Conservation (phyloP, 495 filamentous ascomycete species). For the Daldinia concentrica region DNA sequence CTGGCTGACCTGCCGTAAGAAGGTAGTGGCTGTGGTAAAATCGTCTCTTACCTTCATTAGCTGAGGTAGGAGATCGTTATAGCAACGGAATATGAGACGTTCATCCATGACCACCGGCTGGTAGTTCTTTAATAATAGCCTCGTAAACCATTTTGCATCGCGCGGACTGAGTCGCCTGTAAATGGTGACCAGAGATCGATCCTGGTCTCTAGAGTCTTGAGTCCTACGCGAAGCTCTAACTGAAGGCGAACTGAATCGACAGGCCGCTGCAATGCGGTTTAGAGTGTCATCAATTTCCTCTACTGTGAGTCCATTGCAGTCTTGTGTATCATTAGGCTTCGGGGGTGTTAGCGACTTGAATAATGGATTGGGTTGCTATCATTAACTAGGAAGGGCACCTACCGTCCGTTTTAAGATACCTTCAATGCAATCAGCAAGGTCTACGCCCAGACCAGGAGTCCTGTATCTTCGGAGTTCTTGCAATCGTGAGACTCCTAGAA, state of each 20-base stretch:
- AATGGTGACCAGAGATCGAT: conserved; percentile 60
- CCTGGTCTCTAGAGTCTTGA: conserved; percentile 51
- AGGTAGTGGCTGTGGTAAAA: conserved; percentile 48
- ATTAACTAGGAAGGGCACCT: conserved; percentile 39
- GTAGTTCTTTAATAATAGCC: conserved; percentile 81
- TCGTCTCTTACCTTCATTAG: conserved; percentile 74
- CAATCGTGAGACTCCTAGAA: conserved; percentile 67
- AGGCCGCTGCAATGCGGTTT: conserved; percentile 68
- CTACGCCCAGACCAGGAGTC: conserved; percentile 61
- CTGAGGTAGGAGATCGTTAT: conserved; percentile 67
- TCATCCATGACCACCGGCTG: conserved; percentile 64
- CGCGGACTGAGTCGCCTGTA: conserved; percentile 69
- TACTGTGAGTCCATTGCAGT: conserved; percentile 61
- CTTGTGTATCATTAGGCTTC: conserved; percentile 51
- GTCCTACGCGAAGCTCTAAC: conserved; percentile 58
- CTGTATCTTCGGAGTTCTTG: conserved; percentile 70
- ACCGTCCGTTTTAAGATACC: conserved; percentile 71
- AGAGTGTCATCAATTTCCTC: conserved; percentile 79
- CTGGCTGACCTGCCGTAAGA: conserved; percentile 41
- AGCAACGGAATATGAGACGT: conserved; percentile 56
- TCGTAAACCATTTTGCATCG: conserved; percentile 90
- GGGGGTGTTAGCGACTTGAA: conserved; percentile 7
- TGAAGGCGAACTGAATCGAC: conserved; percentile 72
- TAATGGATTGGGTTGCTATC: not conserved
- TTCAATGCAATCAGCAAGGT: conserved; percentile 76